Evolutionary conservation across 129 eudicot genomes (phyloP), one percentile per base, ranked within the genome.

Genomic region (Chrysanthemum lavandulifolium): DNA sequence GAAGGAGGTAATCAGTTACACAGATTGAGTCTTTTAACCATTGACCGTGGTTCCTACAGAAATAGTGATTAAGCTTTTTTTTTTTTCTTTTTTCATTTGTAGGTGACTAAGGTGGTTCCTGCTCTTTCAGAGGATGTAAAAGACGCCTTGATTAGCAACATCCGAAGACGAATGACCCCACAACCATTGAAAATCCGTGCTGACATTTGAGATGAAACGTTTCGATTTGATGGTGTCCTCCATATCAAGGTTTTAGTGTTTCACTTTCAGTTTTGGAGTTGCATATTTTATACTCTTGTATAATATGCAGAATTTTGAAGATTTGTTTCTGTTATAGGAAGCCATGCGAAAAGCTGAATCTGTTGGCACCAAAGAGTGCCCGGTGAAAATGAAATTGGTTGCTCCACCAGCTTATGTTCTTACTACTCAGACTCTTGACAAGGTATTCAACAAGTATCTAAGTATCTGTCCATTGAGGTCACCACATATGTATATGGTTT

Each of bases 311-410:
- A 43, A 57, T 5, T 58, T 59, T 61, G 16, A 61, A 23, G 21
- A 29, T 12, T 16, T 65, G 53, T 65, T n/a, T 65, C 3, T 65
- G 69, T 65, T 62, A 58, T 67, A 88, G 95, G 95, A 79, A 65
- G 95, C 90, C 40, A 88, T 88, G 95, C 82, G 90, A 76, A 76
- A 85, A 74, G 95, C 90, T 67, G 95, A 88, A 83, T 84, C 88
- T 21, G 80, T 83, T 57, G 82, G 95, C 23, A 85, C 79, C 5
- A 73, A 88, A 55, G 95, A 88, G 16, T 88, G 95, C 82, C 90
- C 90, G 33, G 90, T 85, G 68, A 85, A 88, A 77, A 88, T 88
- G 33, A 88, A 83, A 69, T 56, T 88, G 73, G 90, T 88, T 76
- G 95, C 90, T 61, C 83, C 95, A 49, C 95, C 95, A 13, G 61